phyloP scores from a whole-genome alignment of 306 rosid genomes.

The Elaeagnus macrophylla region DNA sequence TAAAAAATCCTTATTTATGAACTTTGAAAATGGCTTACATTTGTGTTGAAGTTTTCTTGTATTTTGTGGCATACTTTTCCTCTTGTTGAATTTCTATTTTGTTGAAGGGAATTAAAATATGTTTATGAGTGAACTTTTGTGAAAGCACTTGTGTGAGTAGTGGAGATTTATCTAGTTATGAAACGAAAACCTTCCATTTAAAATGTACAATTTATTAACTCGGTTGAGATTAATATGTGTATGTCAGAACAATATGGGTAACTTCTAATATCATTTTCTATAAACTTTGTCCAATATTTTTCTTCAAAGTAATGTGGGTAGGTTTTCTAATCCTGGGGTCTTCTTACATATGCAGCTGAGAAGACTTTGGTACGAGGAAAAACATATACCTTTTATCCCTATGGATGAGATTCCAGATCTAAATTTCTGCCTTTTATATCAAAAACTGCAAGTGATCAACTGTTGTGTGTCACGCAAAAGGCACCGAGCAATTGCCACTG shows the following conservation, averaged over 20 bases:
- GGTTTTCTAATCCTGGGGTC: too few relatives aligned
- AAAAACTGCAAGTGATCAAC: conserved; percentile 81
- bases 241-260: conserved; percentile 1
- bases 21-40: not conserved
- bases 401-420: conserved; percentile 81
- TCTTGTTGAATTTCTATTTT: not conserved
- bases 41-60: conserved; percentile 3
- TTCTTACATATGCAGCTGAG: conserved; percentile 52
- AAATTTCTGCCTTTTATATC: conserved; percentile 74
- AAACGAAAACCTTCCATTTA: conserved; percentile 15
- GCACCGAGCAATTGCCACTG: conserved; percentile 54
- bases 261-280: conserved; percentile 7
- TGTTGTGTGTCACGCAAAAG: conserved; percentile 87
- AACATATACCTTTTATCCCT: conserved; percentile 61
- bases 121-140: not conserved
- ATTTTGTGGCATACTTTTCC: not conserved
- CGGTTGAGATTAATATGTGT: not conserved
- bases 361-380: conserved; percentile 69
- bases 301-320: conserved; percentile 8
- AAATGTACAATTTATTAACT: not conserved
- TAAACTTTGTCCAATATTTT: not conserved
- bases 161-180: not conserved
- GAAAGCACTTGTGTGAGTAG: not conserved
- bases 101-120: not conserved
- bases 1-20: conserved; percentile 18